Conservation (phyloP, 1,139 yeast genomes). For the Blastobotrys niveus region DNA sequence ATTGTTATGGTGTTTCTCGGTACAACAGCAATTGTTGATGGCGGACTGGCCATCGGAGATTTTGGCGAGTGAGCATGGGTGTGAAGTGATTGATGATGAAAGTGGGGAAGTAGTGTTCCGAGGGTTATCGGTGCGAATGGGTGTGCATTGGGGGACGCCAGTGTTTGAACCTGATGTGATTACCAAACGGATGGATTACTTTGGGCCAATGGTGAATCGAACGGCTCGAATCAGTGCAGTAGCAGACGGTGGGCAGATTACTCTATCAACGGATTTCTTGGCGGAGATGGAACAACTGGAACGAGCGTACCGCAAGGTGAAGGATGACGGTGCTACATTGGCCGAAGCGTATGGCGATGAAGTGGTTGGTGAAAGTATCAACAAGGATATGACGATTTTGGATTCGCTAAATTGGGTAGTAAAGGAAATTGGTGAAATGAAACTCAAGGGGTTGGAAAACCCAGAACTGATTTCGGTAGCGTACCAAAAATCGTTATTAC, state of each 20-base stretch:
- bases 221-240: constrained; percentile 90
- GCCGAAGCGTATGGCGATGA: constrained; percentile 58
- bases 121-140: constrained; percentile 95
- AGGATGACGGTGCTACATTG: constrained; percentile 36
- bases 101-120: constrained; percentile 59
- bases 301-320: constrained; percentile 46
- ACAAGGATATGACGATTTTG: constrained; percentile 59
- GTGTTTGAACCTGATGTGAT: constrained; percentile 93
- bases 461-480: constrained; percentile 81
- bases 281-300: constrained; percentile 61
- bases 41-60: constrained; percentile 98
- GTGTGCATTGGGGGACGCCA: constrained; percentile 96
- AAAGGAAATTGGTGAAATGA: constrained; percentile 74
- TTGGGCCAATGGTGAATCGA: constrained; percentile 97
- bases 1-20: constrained; percentile 88
- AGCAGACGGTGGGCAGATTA: constrained; percentile 98
- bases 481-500: constrained; percentile 60
- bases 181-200: constrained; percentile 95
- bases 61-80: constrained; percentile 76
- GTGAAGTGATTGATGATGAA: constrained; percentile 65
- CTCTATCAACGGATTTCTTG: constrained; percentile 75
- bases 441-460: constrained; percentile 89
- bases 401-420: constrained; percentile 67
- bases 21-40: constrained; percentile 72
- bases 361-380: constrained; percentile 57